phyloP scores from a whole-genome alignment of 305 asterid species.

The Fraxinus platypoda region DNA sequence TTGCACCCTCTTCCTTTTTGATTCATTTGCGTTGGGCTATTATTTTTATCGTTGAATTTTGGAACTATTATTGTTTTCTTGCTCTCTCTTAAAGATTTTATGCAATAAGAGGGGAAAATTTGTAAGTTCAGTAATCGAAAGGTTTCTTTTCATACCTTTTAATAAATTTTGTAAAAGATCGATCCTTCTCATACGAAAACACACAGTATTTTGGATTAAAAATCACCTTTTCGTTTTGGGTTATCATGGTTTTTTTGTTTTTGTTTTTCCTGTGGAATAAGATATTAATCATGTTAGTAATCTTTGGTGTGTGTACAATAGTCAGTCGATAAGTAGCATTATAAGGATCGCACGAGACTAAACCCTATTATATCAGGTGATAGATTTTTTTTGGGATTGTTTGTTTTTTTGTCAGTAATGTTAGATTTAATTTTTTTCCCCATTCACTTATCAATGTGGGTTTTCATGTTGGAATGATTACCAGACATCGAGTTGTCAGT shows the following conservation, averaged over 20 bases:
- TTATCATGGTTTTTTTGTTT: not conserved
- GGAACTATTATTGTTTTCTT: not conserved
- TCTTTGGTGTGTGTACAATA: not conserved
- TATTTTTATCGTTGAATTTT: slow-evolving; percentile 4
- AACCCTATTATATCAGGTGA: not conserved
- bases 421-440: not conserved
- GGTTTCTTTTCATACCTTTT: not conserved
- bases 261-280: not conserved
- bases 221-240: not conserved
- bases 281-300: not conserved
- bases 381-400: not conserved
- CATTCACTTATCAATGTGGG: slow-evolving; percentile 15
- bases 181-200: not conserved
- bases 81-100: not conserved
- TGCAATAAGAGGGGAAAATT: not conserved
- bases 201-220: not conserved
- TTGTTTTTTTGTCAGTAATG: not conserved
- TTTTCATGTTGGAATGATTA: slow-evolving; percentile 19
- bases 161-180: not conserved
- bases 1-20: slow-evolving; percentile 12
- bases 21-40: slow-evolving; percentile 8
- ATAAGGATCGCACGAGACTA: not conserved
- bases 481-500: not conserved
- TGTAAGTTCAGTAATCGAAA: not conserved
- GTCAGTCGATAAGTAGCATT: not conserved